Conservation (phyloP, 805 yeast genomes). For the Barnettozyma botsteinii region DNA sequence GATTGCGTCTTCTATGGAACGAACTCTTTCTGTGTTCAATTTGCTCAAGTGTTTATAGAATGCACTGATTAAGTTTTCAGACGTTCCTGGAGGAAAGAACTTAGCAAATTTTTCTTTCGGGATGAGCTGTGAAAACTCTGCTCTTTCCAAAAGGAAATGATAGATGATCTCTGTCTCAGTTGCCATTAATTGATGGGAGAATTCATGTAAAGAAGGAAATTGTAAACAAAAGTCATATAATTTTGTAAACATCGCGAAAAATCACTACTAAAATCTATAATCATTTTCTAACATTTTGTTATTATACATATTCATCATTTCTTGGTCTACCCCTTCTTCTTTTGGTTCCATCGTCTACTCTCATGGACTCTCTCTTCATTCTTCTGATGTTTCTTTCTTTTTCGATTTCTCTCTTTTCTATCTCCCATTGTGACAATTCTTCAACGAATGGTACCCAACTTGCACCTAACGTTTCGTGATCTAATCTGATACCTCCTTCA, state of each 20-base stretch:
- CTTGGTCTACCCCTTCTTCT: slow-evolving; percentile 36
- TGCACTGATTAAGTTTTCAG: slow-evolving; percentile 2
- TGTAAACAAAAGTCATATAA: too few species aligned
- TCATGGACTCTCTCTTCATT: slow-evolving; percentile 83
- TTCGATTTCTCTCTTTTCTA: slow-evolving; percentile 91
- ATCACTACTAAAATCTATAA: background rate
- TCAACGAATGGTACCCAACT: slow-evolving; percentile 88
- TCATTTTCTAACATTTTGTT: too few species aligned
- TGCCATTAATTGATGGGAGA: slow-evolving; percentile 9
- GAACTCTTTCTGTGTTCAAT: slow-evolving; percentile 1
- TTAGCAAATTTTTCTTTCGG: slow-evolving; percentile 8
- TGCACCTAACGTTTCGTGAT: slow-evolving; percentile 70
- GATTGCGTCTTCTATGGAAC: slow-evolving; percentile 6
- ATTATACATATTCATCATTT: too few species aligned
- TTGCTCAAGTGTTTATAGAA: slow-evolving; percentile 8
- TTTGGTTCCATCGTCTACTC: slow-evolving; percentile 49
- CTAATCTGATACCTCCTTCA: slow-evolving; percentile 64
- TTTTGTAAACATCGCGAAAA: too few species aligned
- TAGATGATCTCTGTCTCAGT: slow-evolving; percentile 15
- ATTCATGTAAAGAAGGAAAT: too few species aligned
- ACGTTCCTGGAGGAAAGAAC: slow-evolving; percentile 14
- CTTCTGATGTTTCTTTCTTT: slow-evolving; percentile 88
- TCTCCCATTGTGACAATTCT: slow-evolving; percentile 82
- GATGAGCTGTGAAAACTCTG: slow-evolving; percentile 6
- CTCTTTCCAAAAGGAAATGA: slow-evolving; percentile 16